Percentiles rank a stretch among this genome's conserved stretches.
Evolutionary conservation across 1,139 yeast species (phyloP).

Genomic region (Candida sp.): DNA sequence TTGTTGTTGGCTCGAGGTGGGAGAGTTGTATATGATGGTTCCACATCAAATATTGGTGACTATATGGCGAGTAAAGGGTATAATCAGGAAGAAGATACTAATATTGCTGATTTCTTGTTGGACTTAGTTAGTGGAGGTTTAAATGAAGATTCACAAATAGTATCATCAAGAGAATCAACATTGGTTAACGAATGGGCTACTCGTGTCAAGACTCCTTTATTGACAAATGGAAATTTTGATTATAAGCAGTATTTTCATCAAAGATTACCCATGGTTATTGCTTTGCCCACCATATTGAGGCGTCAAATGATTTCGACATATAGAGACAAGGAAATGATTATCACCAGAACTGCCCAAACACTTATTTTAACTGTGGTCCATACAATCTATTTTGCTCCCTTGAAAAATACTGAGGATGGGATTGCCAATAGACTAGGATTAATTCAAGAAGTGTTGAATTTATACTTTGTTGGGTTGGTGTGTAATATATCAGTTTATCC

Average conservation of each 20-base stretch:
- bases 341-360: conserved; percentile 68
- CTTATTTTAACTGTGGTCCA: conserved; percentile 63
- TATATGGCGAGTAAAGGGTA: conserved; percentile 47
- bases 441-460: conserved; percentile 67
- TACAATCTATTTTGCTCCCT: conserved; percentile 70
- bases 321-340: conserved; percentile 59
- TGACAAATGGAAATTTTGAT: conserved; percentile 14
- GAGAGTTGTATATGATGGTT: conserved; percentile 60
- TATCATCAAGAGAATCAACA: conserved; percentile 25
- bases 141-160: conserved; percentile 26
- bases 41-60: conserved; percentile 33
- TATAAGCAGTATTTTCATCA: conserved; percentile 15
- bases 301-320: conserved; percentile 46
- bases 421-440: conserved; percentile 68
- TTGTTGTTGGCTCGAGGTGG: conserved; percentile 74
- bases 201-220: conserved; percentile 1
- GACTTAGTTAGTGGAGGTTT: conserved; percentile 60
- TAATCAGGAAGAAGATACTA: conserved; percentile 55
- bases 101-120: conserved; percentile 72
- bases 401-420: conserved; percentile 56
- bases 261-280: conserved; percentile 19
- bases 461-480: conserved; percentile 77
- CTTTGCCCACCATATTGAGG: conserved; percentile 26
- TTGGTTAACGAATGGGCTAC: conserved; percentile 38
- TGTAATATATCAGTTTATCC: conserved; percentile 78